Evolutionary conservation across 192 early-diverging fungal genomes (phyloP).

Genomic region (Physocladia obscura): DNA sequence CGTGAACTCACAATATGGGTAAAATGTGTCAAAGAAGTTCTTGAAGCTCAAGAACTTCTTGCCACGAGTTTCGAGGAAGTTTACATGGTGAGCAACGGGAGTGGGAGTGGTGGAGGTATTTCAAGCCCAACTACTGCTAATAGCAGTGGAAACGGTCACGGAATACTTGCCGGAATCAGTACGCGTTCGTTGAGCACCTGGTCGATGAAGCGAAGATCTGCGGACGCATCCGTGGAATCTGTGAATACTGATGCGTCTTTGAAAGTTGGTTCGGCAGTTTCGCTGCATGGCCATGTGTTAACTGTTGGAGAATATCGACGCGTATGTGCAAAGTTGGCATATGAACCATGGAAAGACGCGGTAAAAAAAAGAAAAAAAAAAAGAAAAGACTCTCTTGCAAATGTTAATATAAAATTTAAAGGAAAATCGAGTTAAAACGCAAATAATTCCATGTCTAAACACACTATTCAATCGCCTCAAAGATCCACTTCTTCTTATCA

Average conservation of each 20-base stretch:
- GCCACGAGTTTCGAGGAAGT: conserved; percentile 58
- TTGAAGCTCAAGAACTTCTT: conserved; percentile 55
- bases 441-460: conserved; percentile 36
- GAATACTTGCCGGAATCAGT: neutral
- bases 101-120: too few species aligned
- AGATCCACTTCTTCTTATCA: conserved; percentile 68
- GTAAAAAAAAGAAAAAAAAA: neutral
- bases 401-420: neutral
- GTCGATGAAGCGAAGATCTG: neutral
- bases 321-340: conserved; percentile 20
- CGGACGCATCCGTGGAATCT: neutral
- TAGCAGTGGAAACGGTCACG: neutral
- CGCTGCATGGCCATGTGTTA: neutral
- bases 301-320: conserved; percentile 20
- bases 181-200: neutral
- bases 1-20: conserved; percentile 33
- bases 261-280: neutral
- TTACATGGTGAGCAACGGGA: conserved; percentile 49
- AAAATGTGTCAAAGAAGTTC: conserved; percentile 27
- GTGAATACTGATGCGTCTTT: neutral
- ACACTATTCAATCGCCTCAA: conserved; percentile 41
- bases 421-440: conserved; percentile 23
- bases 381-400: neutral
- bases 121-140: neutral
- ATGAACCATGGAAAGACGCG: conserved; percentile 22